Evolutionary conservation across 306 rosid genomes (phyloP), one percentile per base, ranked within the genome.

Genomic region (Lagenaria siceraria): DNA sequence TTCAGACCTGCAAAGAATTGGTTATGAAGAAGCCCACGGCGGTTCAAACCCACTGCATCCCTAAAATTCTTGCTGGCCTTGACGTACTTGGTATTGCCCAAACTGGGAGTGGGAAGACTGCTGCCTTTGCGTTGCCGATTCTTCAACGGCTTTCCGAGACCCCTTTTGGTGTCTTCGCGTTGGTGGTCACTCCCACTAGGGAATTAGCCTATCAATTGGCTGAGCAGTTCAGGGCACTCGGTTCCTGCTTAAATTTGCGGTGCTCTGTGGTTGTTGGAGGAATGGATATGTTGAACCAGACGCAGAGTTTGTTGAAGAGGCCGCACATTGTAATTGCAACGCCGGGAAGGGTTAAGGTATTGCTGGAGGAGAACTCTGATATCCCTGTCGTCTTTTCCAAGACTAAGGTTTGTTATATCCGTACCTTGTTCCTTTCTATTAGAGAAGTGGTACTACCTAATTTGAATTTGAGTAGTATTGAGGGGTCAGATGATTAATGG

Each of bases 101-200:
- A 77, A 94, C 97, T 0, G 97, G 98, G 0, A 90, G 92, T 14
- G 97, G 98, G 2, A 94, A 94, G 78, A 94, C 97, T 15, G 97
- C 98, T 3, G 98, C 98, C 31, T 94, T 94, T 63, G 98, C 98
- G 4, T 82, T 94, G 31, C 97, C 96, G 8, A 91, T 94, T 24
- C 90, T 94, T 10, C 93, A 94, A 38, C 88, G 89, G n/a, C 86
- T 94, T 3, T 79, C 90, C 0, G 90, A 87, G 78, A 81, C 87
- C 36, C 90, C 95, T 2, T 94, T 42, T 55, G 97, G 96, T 22
- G 94, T 92, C 17, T 94, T 86, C 52, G 96, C 93, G 0, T 63
- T 94, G 72, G 92, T 94, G 38, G 78, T 94, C 63, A 90, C 96
- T 49, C 98, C 98, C 40, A 92, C 96, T 19, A 81, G 97, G 24